phyloP scores from a whole-genome alignment of 179 eudicot genomes.

The Dionaea muscipula region DNA sequence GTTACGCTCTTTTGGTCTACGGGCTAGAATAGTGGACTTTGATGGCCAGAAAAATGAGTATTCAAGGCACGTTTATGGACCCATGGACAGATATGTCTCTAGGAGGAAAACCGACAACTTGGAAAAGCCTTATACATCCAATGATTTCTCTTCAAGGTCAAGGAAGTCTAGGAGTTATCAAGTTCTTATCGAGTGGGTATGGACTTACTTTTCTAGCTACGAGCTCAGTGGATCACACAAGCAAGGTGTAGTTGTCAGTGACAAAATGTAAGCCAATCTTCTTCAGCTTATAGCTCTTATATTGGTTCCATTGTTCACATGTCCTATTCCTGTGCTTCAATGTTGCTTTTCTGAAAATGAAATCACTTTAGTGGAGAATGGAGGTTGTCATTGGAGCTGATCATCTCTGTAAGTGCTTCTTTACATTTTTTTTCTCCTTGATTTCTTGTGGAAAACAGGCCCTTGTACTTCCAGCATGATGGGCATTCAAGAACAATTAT shows the following conservation, averaged over 20 bases:
- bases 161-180: constrained; percentile 37
- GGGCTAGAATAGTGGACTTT: constrained; percentile 89
- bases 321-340: neutral
- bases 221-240: constrained; percentile 21
- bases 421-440: neutral
- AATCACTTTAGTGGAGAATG: no score
- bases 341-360: no score
- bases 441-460: constrained; percentile 36
- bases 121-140: constrained; percentile 8
- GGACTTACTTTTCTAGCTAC: constrained; percentile 66
- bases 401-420: no score
- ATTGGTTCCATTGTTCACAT: neutral
- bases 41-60: constrained; percentile 26
- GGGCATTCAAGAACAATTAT: constrained; percentile 96
- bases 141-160: constrained; percentile 9
- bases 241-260: constrained; percentile 45
- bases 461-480: constrained; percentile 87
- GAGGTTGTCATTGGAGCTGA: no score
- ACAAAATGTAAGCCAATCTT: constrained; percentile 50
- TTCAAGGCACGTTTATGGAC: constrained; percentile 32
- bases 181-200: constrained; percentile 73
- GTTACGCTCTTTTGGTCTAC: constrained; percentile 81
- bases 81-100: constrained; percentile 66
- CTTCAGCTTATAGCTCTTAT: neutral
- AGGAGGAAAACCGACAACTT: constrained; percentile 14